Evolutionary conservation across 2,329 filamentous ascomycete genomes (phyloP).

Genomic region (Grosmannia serpens): DNA sequence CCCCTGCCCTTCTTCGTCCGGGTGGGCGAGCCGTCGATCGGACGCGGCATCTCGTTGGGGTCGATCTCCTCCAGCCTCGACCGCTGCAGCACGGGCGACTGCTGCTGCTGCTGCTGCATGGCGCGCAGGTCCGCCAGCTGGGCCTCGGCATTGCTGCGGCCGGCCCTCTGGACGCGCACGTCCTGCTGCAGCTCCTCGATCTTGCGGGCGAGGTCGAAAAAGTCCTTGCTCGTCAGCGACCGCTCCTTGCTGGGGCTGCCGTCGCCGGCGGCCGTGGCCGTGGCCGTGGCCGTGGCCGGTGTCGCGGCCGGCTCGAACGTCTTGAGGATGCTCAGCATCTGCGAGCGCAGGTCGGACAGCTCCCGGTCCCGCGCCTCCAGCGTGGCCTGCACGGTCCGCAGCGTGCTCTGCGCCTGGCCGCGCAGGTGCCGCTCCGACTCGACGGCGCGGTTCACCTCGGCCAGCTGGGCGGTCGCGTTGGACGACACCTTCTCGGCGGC

Average conservation of each 20-base stretch:
- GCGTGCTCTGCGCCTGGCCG: constrained; percentile 73
- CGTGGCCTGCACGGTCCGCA: constrained; percentile 66
- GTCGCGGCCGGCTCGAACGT: constrained; percentile 70
- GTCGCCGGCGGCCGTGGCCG: constrained; percentile 12
- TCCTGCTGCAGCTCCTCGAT: constrained; percentile 84
- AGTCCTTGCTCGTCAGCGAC: constrained; percentile 7
- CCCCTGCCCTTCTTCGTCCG: constrained; percentile 46
- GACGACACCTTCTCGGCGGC: constrained; percentile 85
- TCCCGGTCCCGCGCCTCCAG: constrained; percentile 74
- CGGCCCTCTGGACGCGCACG: constrained; percentile 71
- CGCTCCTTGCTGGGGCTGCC: constrained; percentile 24
- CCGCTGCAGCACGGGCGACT: constrained; percentile 31
- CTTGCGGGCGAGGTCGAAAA: constrained; percentile 73
- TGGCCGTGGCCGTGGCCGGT: constrained; percentile 47
- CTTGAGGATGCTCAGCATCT: constrained; percentile 72
- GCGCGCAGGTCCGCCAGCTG: constrained; percentile 71
- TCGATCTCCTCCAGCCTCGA: constrained; percentile 80
- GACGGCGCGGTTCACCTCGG: constrained; percentile 78
- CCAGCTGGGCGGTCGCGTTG: constrained; percentile 67
- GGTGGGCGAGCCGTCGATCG: constrained; percentile 53
- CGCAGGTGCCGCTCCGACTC: constrained; percentile 84
- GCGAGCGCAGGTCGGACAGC: constrained; percentile 65
- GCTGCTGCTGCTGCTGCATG: constrained; percentile 24
- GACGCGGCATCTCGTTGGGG: constrained; percentile 59
- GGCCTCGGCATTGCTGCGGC: constrained; percentile 67